phyloP scores from a whole-genome alignment of 306 rosid species.

The Castanopsis chinensis region DNA sequence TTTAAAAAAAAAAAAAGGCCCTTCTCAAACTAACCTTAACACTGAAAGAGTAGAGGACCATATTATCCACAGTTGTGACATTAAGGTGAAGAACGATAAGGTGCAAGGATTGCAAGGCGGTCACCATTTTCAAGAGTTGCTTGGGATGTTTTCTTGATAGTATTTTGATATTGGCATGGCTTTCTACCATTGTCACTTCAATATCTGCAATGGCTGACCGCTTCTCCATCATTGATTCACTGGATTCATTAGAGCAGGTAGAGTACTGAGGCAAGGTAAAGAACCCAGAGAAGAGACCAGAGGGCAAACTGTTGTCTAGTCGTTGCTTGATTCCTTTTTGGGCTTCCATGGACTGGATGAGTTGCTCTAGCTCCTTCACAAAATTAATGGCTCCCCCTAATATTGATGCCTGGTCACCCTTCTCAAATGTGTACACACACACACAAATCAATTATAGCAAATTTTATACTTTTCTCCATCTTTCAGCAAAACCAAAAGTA shows the following conservation, averaged over 20 bases:
- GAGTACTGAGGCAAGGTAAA: constrained; percentile 37
- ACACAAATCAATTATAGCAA: neutral
- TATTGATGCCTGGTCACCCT: constrained; percentile 54
- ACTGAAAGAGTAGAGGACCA: constrained; percentile 41
- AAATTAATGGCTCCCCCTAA: constrained; percentile 43
- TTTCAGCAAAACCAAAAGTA: neutral
- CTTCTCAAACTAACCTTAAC: constrained; percentile 29
- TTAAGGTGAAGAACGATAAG: constrained; percentile 40
- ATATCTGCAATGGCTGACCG: constrained; percentile 29
- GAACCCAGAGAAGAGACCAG: constrained; percentile 20
- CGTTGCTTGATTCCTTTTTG: constrained; percentile 15
- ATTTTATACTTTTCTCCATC: neutral
- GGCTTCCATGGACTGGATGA: constrained; percentile 30
- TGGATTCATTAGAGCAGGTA: constrained; percentile 1
- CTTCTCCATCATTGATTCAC: constrained; percentile 11
- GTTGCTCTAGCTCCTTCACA: constrained; percentile 44
- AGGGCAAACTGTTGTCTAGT: neutral
- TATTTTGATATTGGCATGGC: constrained; percentile 40
- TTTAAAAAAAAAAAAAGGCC: too few species aligned
- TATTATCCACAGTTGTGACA: constrained; percentile 24
- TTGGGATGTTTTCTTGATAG: constrained; percentile 25
- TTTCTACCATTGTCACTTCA: constrained; percentile 42
- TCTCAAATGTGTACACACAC: neutral
- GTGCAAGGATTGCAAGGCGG: constrained; percentile 33
- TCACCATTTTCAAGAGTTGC: constrained; percentile 39